A percentile compares a stretch with the other conserved stretches of the same genome.
Conservation (phyloP, 306 rosid species). For the Prunus davidiana region DNA sequence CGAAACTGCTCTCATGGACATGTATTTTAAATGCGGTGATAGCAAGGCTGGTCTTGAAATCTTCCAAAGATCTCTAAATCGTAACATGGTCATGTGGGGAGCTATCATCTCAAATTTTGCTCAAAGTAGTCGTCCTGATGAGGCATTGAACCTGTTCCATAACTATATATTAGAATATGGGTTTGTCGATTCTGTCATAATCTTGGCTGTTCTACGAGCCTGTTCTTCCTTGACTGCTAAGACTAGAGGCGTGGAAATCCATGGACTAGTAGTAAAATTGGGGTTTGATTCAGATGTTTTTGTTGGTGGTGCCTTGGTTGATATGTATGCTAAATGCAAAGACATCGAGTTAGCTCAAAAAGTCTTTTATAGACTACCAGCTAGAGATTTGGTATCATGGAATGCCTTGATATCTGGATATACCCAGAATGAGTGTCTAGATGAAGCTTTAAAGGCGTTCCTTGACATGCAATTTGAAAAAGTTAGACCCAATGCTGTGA, state of each 20-base stretch:
- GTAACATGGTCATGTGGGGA: conserved; percentile 33
- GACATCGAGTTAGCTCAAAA: conserved; percentile 29
- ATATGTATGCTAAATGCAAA: conserved; percentile 37
- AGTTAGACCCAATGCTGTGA: conserved; percentile 28
- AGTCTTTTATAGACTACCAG: conserved; percentile 17
- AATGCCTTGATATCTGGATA: conserved; percentile 39
- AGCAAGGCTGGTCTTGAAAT: conserved; percentile 25
- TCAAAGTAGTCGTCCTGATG: conserved; percentile 19
- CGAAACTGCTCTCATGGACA: conserved; percentile 42
- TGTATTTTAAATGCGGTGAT: conserved; percentile 36
- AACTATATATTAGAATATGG: conserved; percentile 15
- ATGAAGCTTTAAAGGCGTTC: conserved; percentile 31
- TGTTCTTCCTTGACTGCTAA: conserved; percentile 31
- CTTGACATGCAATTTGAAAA: conserved; percentile 27
- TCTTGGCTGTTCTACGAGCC: conserved; percentile 41
- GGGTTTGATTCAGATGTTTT: conserved; percentile 25
- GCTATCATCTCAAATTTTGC: conserved; percentile 24
- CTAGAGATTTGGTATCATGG: conserved; percentile 35
- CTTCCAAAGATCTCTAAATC: conserved; percentile 21
- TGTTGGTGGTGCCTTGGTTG: conserved; percentile 35
- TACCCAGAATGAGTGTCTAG: conserved; percentile 24
- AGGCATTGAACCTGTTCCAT: conserved; percentile 30
- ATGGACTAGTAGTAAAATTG: conserved; percentile 25
- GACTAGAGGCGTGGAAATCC: conserved; percentile 32
- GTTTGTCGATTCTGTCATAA: conserved; percentile 25